Evolutionary conservation across 1,139 yeast genomes (phyloP).

Genomic region (Arxiozyma heterogenica): DNA sequence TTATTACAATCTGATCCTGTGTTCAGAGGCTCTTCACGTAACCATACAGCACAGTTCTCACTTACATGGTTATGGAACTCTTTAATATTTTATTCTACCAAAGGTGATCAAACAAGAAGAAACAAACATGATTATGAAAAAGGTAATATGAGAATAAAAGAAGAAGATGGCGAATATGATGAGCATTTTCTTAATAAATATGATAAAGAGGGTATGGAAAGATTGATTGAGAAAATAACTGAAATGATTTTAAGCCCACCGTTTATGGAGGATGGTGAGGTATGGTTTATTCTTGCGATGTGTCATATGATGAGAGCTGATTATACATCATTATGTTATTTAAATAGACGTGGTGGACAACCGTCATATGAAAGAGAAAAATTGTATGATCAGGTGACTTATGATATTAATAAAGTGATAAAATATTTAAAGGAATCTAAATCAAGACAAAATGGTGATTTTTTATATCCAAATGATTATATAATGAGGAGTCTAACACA

Average conservation of each 20-base stretch:
- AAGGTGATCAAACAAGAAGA: background rate
- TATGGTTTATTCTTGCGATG: constrained; percentile 26
- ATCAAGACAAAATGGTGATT: background rate
- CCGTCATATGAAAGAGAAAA: constrained; percentile 14
- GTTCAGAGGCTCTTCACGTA: constrained; percentile 33
- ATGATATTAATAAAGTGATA: constrained; percentile 9
- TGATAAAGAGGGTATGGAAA: constrained; percentile 5
- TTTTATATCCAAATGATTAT: background rate
- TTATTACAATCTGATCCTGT: constrained; percentile 27
- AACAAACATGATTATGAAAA: constrained; percentile 4
- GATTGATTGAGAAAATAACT: constrained; percentile 21
- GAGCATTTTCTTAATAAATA: background rate
- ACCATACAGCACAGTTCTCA: constrained; percentile 32
- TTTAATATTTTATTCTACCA: constrained; percentile 11
- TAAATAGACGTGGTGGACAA: background rate
- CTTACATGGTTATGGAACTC: constrained; percentile 33
- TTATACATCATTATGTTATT: constrained; percentile 13
- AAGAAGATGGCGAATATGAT: background rate
- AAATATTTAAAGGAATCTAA: constrained; percentile 8
- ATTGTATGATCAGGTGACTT: constrained; percentile 21
- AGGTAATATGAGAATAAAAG: background rate
- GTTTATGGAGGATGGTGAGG: constrained; percentile 27
- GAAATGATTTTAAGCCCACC: constrained; percentile 28
- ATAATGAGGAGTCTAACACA: constrained; percentile 1
- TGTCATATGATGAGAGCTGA: constrained; percentile 26